Conservation (phyloP, 345 rosid genomes). For the Rubroshorea leprosula region DNA sequence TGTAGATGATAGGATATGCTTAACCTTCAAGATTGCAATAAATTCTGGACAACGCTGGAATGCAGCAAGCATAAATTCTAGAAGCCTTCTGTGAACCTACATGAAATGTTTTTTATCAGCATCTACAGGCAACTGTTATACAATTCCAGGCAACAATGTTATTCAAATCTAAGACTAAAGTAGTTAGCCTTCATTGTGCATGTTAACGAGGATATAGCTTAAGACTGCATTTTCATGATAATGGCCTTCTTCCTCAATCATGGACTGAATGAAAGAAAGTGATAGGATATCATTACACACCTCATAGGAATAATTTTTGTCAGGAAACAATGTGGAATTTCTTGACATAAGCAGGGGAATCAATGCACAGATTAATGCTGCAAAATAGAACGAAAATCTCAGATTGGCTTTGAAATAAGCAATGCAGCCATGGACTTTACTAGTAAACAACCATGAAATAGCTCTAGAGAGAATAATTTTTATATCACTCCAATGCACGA, state of each 20-base stretch:
- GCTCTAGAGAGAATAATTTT: no score
- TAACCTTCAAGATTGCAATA: constrained; percentile 76
- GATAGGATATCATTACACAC: constrained; percentile 24
- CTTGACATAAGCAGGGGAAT: constrained; percentile 86
- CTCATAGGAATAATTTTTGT: constrained; percentile 72
- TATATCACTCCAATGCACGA: no score
- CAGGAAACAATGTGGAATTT: constrained; percentile 66
- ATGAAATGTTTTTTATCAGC: no score
- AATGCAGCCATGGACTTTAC: background rate
- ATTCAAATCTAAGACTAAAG: no score
- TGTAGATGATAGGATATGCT: background rate
- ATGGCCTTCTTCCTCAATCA: no score
- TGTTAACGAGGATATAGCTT: no score
- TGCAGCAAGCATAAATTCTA: constrained; percentile 84
- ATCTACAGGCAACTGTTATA: no score
- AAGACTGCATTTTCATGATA: no score
- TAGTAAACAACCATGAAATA: no score
- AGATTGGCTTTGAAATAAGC: constrained; percentile 2
- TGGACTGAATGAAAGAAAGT: no score
- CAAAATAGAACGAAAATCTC: constrained; percentile 21
- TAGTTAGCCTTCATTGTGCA: no score
- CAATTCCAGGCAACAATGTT: no score
- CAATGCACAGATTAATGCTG: constrained; percentile 87
- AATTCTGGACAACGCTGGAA: constrained; percentile 81
- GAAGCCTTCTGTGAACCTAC: constrained; percentile 74